Percentiles rank a stretch among this genome's conserved stretches.
These are phyloP conservation scores for Kandelia obovata DNA, from an alignment of 345 rosid genomes.

Conservation along the genomic window DNA sequence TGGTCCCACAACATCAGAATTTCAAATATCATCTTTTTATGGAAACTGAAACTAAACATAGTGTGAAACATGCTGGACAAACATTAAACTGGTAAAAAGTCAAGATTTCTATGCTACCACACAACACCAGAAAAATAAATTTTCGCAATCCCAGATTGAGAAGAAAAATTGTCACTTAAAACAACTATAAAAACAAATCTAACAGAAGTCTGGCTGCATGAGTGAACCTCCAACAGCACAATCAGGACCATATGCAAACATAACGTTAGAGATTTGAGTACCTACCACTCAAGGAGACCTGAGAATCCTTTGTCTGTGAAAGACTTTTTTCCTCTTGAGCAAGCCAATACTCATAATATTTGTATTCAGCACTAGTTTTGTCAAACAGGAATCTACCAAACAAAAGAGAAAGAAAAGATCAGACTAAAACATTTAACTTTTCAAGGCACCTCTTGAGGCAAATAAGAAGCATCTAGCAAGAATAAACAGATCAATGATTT, in stretches of 20 bases:
- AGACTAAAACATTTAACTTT: background rate
- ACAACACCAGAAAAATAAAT: too few relatives aligned
- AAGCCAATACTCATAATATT: conserved; percentile 72
- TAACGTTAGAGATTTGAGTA: conserved; percentile 4
- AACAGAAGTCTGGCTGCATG: background rate
- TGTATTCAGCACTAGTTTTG: conserved; percentile 73
- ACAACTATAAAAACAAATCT: background rate
- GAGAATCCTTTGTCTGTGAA: conserved; percentile 47
- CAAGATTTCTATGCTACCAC: too few relatives aligned
- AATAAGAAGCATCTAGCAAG: conserved; percentile 8
- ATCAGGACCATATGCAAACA: background rate
- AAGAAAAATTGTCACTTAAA: background rate
- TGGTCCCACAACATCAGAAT: too few relatives aligned
- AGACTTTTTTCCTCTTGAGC: conserved; percentile 74
- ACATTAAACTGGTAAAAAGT: too few relatives aligned
- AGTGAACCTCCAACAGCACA: background rate
- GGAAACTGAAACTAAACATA: too few relatives aligned
- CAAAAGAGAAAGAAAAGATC: conserved; percentile 12
- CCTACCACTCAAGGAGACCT: conserved; percentile 47
- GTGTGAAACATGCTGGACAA: too few relatives aligned
- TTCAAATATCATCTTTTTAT: too few relatives aligned
- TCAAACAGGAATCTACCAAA: conserved; percentile 77
- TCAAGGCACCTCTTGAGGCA: background rate
- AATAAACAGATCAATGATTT: conserved; percentile 11
- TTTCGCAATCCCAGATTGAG: background rate